These are phyloP conservation scores for Gnomoniopsis sp. DNA, from an alignment of 2,329 filamentous ascomycete species.

Conservation along the genomic window DNA sequence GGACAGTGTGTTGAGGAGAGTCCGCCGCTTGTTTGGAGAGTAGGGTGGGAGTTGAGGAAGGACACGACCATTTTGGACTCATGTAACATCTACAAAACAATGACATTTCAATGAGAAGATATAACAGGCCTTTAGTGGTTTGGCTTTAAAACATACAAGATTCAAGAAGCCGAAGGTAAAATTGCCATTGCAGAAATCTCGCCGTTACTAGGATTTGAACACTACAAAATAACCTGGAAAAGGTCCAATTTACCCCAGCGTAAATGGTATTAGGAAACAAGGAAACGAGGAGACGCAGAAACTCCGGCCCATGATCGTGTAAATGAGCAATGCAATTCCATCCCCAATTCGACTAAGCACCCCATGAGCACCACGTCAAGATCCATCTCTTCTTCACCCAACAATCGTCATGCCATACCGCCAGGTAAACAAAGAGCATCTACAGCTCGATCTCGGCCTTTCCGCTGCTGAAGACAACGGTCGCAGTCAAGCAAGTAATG, in stretches of 20 bases:
- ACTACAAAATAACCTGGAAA: neutral
- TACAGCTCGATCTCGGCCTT: conserved; percentile 16
- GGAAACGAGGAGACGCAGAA: conserved; percentile 13
- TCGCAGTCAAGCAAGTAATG: conserved; percentile 84
- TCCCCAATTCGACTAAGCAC: neutral
- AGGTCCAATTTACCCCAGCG: neutral
- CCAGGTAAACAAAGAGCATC: neutral
- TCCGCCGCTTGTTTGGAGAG: conserved; percentile 66
- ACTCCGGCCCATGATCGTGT: conserved; percentile 15
- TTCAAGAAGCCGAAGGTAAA: too few relatives aligned
- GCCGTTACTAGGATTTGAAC: neutral
- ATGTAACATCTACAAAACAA: neutral
- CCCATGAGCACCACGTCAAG: neutral
- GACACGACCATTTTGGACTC: neutral
- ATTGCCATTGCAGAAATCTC: neutral
- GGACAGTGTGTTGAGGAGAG: conserved; percentile 91
- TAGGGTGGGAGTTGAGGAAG: conserved; percentile 33
- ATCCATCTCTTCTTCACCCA: neutral
- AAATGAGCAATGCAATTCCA: conserved; percentile 14
- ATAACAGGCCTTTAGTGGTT: neutral
- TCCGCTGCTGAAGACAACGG: conserved; percentile 56
- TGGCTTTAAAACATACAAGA: too few relatives aligned
- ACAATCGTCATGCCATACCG: neutral
- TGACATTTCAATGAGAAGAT: neutral
- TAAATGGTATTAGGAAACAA: neutral